A percentile compares a stretch with the other conserved stretches of the same genome.
Evolutionary conservation across 1,284 basidiomycete species (phyloP).

Genomic region (Porodaedalea pini): DNA sequence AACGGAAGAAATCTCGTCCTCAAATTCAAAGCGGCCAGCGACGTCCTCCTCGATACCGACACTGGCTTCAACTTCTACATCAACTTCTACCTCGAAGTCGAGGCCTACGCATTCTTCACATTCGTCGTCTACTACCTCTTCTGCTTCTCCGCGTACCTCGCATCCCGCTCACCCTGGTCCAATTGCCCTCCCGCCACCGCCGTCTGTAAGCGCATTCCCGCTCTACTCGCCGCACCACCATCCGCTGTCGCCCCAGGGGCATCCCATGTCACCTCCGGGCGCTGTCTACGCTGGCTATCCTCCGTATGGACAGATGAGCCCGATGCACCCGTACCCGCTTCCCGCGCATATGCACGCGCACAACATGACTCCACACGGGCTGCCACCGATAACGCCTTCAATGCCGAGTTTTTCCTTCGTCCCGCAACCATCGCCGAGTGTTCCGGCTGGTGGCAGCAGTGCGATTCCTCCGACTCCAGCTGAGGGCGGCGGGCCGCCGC

Average conservation of each 20-base stretch:
- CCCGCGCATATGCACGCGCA: slow-evolving; percentile 2
- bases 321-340: slow-evolving; percentile 1
- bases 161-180: slow-evolving; percentile 66
- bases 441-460: slow-evolving; percentile 10
- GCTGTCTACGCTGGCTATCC: slow-evolving; percentile 1
- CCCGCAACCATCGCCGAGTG: slow-evolving; percentile 37
- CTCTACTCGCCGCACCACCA: slow-evolving; percentile 19
- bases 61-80: background rate
- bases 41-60: background rate
- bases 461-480: slow-evolving; percentile 16
- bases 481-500: background rate
- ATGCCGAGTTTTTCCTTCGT: slow-evolving; percentile 76
- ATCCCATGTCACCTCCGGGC: slow-evolving; percentile 10
- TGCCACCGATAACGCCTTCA: slow-evolving; percentile 73
- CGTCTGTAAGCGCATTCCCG: slow-evolving; percentile 40
- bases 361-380: slow-evolving; percentile 59
- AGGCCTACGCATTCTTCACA: background rate
- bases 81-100: background rate
- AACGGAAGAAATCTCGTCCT: background rate
- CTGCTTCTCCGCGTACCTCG: slow-evolving; percentile 22
- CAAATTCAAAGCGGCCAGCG: background rate
- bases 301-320: slow-evolving; percentile 13
- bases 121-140: slow-evolving; percentile 2
- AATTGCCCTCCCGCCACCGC: slow-evolving; percentile 63
- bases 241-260: slow-evolving; percentile 12